Conservation (phyloP, 768 basidiomycete species). For the Amanita subjunquillea region DNA sequence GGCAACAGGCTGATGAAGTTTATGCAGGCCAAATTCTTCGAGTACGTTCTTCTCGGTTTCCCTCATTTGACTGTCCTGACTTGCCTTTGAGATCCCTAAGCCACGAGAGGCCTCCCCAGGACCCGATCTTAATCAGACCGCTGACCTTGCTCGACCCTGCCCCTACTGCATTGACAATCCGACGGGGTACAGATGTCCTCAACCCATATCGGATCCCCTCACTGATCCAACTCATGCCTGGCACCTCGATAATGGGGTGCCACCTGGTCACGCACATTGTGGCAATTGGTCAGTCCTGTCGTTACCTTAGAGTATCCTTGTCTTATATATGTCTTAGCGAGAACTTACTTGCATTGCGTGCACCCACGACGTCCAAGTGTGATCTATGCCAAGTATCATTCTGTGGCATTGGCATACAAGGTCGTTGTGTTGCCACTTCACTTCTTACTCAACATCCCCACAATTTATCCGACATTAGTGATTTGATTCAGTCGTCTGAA, state of each 20-base stretch:
- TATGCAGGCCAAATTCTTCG: constrained; percentile 57
- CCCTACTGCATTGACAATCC: constrained; percentile 69
- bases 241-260: constrained; percentile 66
- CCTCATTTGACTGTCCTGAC: constrained; percentile 4
- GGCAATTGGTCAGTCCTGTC: constrained; percentile 60
- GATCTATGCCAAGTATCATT: constrained; percentile 78
- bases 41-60: constrained; percentile 25
- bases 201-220: constrained; percentile 65
- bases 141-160: constrained; percentile 67
- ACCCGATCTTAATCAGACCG: constrained; percentile 53
- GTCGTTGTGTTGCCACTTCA: constrained; percentile 56
- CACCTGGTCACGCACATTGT: constrained; percentile 73
- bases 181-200: constrained; percentile 75
- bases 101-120: constrained; percentile 73
- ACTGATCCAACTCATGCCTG: constrained; percentile 64
- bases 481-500: constrained; percentile 67
- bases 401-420: constrained; percentile 72
- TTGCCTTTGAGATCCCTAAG: constrained; percentile 48
- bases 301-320: neutral
- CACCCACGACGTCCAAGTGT: constrained; percentile 74
- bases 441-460: constrained; percentile 58
- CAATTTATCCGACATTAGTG: constrained; percentile 54
- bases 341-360: constrained; percentile 58
- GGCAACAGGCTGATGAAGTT: constrained; percentile 73
- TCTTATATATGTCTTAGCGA: constrained; percentile 35